Percentiles rank a stretch among this genome's conserved stretches.
Conservation (phyloP, 768 basidiomycete genomes). For the Rickenella mellea region DNA sequence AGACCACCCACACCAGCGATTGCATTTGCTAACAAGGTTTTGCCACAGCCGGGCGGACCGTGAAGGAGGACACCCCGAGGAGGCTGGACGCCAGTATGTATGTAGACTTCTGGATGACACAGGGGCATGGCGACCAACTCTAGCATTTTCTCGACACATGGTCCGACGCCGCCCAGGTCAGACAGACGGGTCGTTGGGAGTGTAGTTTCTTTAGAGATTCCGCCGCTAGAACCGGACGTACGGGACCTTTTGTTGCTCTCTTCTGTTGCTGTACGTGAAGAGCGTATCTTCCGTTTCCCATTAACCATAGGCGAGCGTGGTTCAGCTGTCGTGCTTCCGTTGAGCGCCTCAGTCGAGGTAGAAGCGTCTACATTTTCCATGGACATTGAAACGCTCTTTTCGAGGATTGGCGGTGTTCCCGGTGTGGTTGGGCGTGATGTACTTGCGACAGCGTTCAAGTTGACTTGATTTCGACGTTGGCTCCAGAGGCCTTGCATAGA, state of each 20-base stretch:
- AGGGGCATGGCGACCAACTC: slow-evolving; percentile 96
- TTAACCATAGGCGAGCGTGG: slow-evolving; percentile 14
- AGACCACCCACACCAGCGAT: slow-evolving; percentile 73
- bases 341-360: slow-evolving; percentile 11
- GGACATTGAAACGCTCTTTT: slow-evolving; percentile 12
- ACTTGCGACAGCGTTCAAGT: slow-evolving; percentile 42
- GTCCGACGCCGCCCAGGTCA: slow-evolving; percentile 80
- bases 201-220: slow-evolving; percentile 49
- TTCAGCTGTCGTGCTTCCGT: background rate
- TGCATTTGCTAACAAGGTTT: slow-evolving; percentile 89
- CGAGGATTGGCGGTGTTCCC: slow-evolving; percentile 13
- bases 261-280: slow-evolving; percentile 33
- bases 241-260: slow-evolving; percentile 52
- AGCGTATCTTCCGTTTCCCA: slow-evolving; percentile 58
- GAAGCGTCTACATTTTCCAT: slow-evolving; percentile 15
- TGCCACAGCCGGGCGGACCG: slow-evolving; percentile 96
- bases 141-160: slow-evolving; percentile 84
- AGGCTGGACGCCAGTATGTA: slow-evolving; percentile 86
- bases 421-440: slow-evolving; percentile 11
- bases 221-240: slow-evolving; percentile 20
- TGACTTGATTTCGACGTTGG: slow-evolving; percentile 56
- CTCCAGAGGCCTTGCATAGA: slow-evolving; percentile 77
- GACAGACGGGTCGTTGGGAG: slow-evolving; percentile 72
- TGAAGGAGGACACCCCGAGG: slow-evolving; percentile 88
- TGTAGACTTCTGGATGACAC: slow-evolving; percentile 90